Conservation (phyloP, 2,329 filamentous ascomycete genomes). For the Claviceps purpurea region DNA sequence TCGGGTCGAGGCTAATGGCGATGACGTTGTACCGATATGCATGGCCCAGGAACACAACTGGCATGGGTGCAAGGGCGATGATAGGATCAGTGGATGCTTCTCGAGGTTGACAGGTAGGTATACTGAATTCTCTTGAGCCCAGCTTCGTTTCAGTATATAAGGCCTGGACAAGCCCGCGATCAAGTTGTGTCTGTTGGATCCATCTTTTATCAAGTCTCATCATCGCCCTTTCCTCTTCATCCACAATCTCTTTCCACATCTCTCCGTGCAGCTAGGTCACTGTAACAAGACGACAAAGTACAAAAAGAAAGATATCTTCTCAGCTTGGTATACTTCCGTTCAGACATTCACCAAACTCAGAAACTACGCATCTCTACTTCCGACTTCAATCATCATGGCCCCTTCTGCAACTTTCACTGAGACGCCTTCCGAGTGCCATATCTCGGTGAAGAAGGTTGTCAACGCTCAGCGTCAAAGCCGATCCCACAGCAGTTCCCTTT, state of each 20-base stretch:
- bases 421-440: constrained; percentile 18
- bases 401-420: constrained; percentile 23
- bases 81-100: not conserved
- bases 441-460: constrained; percentile 16
- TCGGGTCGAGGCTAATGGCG: not conserved
- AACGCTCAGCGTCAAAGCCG: constrained; percentile 8
- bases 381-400: constrained; percentile 16
- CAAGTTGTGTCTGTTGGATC: not conserved
- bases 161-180: not conserved
- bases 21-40: not conserved
- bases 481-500: constrained; percentile 14
- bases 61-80: not conserved
- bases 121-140: not conserved
- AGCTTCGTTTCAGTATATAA: not conserved
- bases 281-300: not conserved
- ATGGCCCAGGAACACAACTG: not conserved
- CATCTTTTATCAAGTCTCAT: not conserved
- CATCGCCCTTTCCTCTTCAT: constrained; percentile 2
- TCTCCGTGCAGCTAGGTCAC: too few relatives aligned
- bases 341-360: not conserved
- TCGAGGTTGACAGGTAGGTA: not conserved
- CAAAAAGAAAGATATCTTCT: not conserved
- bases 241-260: not conserved
- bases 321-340: not conserved
- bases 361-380: not conserved